These are phyloP conservation scores for Neofusicoccum laricinum DNA, from an alignment of 2,329 filamentous ascomycete species.

Conservation along the genomic window DNA sequence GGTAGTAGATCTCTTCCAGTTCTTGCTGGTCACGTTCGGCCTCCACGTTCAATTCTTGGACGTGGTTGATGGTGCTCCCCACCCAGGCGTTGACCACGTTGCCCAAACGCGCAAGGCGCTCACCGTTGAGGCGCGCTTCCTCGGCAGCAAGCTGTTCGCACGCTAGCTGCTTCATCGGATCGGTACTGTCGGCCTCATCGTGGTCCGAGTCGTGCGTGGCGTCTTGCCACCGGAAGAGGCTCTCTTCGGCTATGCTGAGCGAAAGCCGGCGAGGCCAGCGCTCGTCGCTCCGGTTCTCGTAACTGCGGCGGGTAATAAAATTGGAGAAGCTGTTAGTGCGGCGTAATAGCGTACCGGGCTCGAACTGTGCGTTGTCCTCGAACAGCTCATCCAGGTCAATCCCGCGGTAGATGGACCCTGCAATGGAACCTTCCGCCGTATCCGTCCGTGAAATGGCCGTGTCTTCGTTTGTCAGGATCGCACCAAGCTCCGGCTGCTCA, in stretches of 20 bases:
- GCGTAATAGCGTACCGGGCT: slow-evolving; percentile 52
- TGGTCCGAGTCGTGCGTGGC: slow-evolving; percentile 37
- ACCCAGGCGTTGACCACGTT: slow-evolving; percentile 61
- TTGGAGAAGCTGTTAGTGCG: slow-evolving; percentile 60
- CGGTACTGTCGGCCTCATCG: slow-evolving; percentile 33
- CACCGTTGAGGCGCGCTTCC: slow-evolving; percentile 56
- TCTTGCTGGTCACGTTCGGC: slow-evolving; percentile 64
- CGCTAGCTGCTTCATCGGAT: slow-evolving; percentile 31
- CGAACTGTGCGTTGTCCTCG: slow-evolving; percentile 43
- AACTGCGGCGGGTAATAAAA: slow-evolving; percentile 1
- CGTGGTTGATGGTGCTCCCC: slow-evolving; percentile 51
- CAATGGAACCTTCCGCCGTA: slow-evolving; percentile 52
- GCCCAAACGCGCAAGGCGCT: slow-evolving; percentile 52
- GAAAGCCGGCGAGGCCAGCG: slow-evolving; percentile 71
- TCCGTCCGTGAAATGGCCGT: slow-evolving; percentile 33
- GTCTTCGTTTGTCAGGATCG: slow-evolving; percentile 9
- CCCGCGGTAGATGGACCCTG: slow-evolving; percentile 59
- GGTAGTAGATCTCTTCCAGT: slow-evolving; percentile 65
- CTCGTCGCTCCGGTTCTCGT: slow-evolving; percentile 21
- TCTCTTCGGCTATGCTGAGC: slow-evolving; percentile 72
- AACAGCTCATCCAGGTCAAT: slow-evolving; percentile 56
- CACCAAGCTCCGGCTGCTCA: slow-evolving; percentile 23
- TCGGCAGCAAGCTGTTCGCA: slow-evolving; percentile 45
- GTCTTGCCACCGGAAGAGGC: slow-evolving; percentile 65
- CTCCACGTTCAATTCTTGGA: slow-evolving; percentile 60